Conservation (phyloP, 2,329 filamentous ascomycete genomes). For the Botrytis fabae region DNA sequence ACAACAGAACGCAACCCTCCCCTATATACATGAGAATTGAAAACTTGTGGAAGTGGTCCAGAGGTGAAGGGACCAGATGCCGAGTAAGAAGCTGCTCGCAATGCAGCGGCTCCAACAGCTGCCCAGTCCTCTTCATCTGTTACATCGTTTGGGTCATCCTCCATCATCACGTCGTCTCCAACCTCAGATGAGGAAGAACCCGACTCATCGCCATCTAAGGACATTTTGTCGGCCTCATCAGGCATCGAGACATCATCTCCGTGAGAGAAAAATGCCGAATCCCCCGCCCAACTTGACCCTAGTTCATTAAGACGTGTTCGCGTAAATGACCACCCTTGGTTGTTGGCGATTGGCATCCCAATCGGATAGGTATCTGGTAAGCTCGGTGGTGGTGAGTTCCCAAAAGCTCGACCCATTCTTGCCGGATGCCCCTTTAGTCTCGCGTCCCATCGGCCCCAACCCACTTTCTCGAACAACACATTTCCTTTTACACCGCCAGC, state of each 20-base stretch:
- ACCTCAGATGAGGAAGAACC: slow-evolving; percentile 74
- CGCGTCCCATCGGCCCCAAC: slow-evolving; percentile 96
- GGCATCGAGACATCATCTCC: slow-evolving; percentile 67
- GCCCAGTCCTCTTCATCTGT: slow-evolving; percentile 98
- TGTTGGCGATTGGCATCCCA: slow-evolving; percentile 59
- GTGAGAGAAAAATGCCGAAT: slow-evolving; percentile 75
- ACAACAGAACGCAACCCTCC: slow-evolving; percentile 32
- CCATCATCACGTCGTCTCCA: slow-evolving; percentile 61
- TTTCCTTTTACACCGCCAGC: slow-evolving; percentile 65
- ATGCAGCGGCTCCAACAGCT: slow-evolving; percentile 79
- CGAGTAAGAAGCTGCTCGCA: slow-evolving; percentile 67
- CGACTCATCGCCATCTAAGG: slow-evolving; percentile 70
- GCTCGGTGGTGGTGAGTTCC: slow-evolving; percentile 47
- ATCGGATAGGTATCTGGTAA: slow-evolving; percentile 47
- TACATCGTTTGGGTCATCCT: slow-evolving; percentile 77
- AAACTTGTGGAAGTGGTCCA: slow-evolving; percentile 27
- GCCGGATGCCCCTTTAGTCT: slow-evolving; percentile 65
- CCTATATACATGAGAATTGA: slow-evolving; percentile 52
- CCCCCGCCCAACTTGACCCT: slow-evolving; percentile 64
- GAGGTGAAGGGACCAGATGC: slow-evolving; percentile 55
- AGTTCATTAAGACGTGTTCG: slow-evolving; percentile 52
- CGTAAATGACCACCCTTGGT: slow-evolving; percentile 46
- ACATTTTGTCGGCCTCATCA: slow-evolving; percentile 95
- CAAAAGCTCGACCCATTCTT: slow-evolving; percentile 43
- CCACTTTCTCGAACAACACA: slow-evolving; percentile 90